phyloP scores from a whole-genome alignment of 2,329 filamentous ascomycete genomes.

The Emydomyces testavorans region DNA sequence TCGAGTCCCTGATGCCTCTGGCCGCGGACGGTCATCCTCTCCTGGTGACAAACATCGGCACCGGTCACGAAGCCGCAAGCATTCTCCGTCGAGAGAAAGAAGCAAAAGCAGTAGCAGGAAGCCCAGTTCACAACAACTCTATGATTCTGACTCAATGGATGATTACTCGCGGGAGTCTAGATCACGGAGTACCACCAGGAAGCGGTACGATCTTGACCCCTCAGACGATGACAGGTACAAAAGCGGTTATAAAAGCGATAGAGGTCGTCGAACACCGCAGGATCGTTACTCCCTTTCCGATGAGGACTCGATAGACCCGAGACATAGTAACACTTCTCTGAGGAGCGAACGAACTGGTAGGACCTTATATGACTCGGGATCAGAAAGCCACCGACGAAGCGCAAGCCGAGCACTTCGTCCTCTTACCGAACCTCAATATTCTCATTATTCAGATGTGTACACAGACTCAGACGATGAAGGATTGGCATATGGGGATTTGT shows the following conservation, averaged over 20 bases:
- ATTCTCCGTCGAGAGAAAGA: conserved; percentile 24
- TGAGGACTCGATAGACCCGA: conserved; percentile 16
- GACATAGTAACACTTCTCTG: conserved; percentile 6
- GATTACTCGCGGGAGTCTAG: conserved; percentile 14
- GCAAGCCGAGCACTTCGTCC: conserved; percentile 8
- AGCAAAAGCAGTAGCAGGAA: conserved; percentile 16
- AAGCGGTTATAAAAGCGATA: conserved; percentile 1
- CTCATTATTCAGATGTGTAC: conserved; percentile 14
- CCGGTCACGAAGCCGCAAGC: conserved; percentile 29
- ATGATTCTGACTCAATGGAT: conserved; percentile 23
- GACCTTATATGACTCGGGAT: conserved; percentile 18
- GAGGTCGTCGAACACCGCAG: conserved; percentile 15
- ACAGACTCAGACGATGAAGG: conserved; percentile 22
- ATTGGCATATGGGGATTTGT: conserved; percentile 30
- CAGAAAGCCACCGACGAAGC: conserved; percentile 17
- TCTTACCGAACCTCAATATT: conserved; percentile 1
- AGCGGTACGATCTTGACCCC: conserved; percentile 21
- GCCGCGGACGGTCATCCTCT: conserved; percentile 37
- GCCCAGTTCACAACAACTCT: conserved; percentile 19
- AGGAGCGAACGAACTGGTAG: not conserved
- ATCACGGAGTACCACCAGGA: conserved; percentile 18
- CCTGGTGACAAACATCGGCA: conserved; percentile 32
- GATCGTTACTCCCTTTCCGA: conserved; percentile 22
- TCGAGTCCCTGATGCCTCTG: conserved; percentile 26
- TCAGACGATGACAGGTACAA: conserved; percentile 5